Evolutionary conservation across 257 asterid species (phyloP).

Genomic region (Solanum sitiens): DNA sequence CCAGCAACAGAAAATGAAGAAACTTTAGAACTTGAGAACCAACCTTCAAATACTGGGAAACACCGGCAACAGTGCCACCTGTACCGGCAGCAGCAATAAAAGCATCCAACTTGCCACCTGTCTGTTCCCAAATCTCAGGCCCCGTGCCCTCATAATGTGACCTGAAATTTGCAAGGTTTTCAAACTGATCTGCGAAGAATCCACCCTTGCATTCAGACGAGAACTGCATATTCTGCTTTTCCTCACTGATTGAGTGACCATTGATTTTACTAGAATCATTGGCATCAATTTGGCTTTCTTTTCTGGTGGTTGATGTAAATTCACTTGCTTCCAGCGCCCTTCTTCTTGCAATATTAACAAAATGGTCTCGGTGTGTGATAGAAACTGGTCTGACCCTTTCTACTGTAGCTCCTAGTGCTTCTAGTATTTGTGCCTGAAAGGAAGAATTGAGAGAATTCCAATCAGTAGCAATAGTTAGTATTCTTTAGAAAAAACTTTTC

Average conservation of each 20-base stretch:
- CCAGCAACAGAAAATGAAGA: background rate
- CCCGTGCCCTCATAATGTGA: slow-evolving; percentile 94
- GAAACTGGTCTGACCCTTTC: slow-evolving; percentile 97
- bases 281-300: slow-evolving; percentile 1
- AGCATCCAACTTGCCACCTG: slow-evolving; percentile 69
- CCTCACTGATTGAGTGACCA: slow-evolving; percentile 11
- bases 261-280: slow-evolving; percentile 12
- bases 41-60: slow-evolving; percentile 80
- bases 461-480: background rate
- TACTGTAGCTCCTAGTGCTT: slow-evolving; percentile 92
- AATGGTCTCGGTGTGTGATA: slow-evolving; percentile 85
- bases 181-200: slow-evolving; percentile 92
- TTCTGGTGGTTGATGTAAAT: slow-evolving; percentile 28
- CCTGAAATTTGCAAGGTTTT: slow-evolving; percentile 85
- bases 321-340: slow-evolving; percentile 75
- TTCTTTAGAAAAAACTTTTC: background rate
- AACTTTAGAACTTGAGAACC: background rate
- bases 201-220: slow-evolving; percentile 55
- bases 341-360: slow-evolving; percentile 87
- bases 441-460: background rate
- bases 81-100: slow-evolving; percentile 98
- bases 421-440: slow-evolving; percentile 83
- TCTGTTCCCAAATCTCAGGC: slow-evolving; percentile 90
- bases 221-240: slow-evolving; percentile 15
- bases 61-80: slow-evolving; percentile 93